Base-by-base conservation (phyloP, 2,329 filamentous ascomycete genomes). In the Aspergillus sp. region DNA sequence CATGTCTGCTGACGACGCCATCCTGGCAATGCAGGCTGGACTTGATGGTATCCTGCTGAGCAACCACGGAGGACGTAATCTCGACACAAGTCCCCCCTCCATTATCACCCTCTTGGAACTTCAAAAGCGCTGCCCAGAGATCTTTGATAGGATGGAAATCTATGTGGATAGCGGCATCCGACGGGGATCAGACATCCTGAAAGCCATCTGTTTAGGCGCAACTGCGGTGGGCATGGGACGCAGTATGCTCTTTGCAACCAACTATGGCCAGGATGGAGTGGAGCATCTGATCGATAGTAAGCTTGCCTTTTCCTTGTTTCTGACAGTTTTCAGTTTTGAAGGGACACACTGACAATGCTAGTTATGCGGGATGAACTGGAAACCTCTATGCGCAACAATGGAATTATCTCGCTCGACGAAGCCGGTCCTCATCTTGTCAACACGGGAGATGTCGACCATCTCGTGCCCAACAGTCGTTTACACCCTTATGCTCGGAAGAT, bases 11-110 rank as follows among this genome's bases (percentile, higher is more conserved):
- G 81, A 82, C 22, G 83, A 86, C 65, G 83, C 83, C 0, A 74
- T 75, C 13, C 64, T 76, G 37, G 83, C 83, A 0, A 75, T 80
- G 54, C 70, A 80, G 48, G 70, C 75, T 55, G 82, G 82, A 0
- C 73, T 82, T 51, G 78, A 84, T 55, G 83, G 83, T 3, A 82
- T 86, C 49, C 69, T 84, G 58, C 63, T 86, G 30, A 83, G 80
- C 59, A 86, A 86, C 60, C 84, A 86, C 56, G 84, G 84, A 20
- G 84, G 84, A 3, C 74, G 84, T 27, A 81, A 82, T 1, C 72
- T 84, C 2, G 83, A 86, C 54, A 82, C 80, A 22, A 75, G 71
- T 45, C 81, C 68, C 19, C 78, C 82, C 1, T 78, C 78, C 0
- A 79, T 84, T 9, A 71, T 83, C 22, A 81, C 80, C 0, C 73